phyloP scores from a whole-genome alignment of 768 basidiomycete genomes.

The Phlegmacium glaucopus region DNA sequence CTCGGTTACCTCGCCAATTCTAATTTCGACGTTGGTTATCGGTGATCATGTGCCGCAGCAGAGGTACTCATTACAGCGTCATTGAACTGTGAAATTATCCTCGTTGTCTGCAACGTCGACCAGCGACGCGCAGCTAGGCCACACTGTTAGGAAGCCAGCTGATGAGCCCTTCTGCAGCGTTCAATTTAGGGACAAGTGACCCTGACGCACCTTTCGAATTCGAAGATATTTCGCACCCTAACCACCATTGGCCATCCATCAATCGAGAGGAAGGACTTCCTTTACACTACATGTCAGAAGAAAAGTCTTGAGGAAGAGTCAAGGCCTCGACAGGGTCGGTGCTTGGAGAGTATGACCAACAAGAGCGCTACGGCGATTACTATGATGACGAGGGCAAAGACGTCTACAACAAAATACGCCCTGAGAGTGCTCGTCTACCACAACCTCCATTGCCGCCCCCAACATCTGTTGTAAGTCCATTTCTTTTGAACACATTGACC shows the following conservation, averaged over 20 bases:
- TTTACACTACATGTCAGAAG: slow-evolving; percentile 54
- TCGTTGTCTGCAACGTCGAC: too few relatives aligned
- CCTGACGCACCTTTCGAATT: slow-evolving; percentile 64
- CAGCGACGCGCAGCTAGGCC: too few relatives aligned
- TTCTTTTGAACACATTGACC: slow-evolving; percentile 95
- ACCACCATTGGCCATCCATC: too few relatives aligned
- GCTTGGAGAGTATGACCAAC: slow-evolving; percentile 19
- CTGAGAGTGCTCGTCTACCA: slow-evolving; percentile 58
- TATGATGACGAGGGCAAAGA: slow-evolving; percentile 52
- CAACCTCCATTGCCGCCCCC: slow-evolving; percentile 62
- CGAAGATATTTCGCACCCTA: too few relatives aligned
- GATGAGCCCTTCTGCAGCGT: slow-evolving; percentile 57
- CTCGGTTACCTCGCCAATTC: slow-evolving; percentile 3
- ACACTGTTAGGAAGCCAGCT: slow-evolving; percentile 29
- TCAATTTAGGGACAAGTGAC: slow-evolving; percentile 51
- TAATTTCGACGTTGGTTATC: too few relatives aligned
- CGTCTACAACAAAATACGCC: slow-evolving; percentile 46
- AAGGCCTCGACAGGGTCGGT: slow-evolving; percentile 19
- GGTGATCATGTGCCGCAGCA: too few relatives aligned
- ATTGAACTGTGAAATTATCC: too few relatives aligned
- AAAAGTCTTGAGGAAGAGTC: slow-evolving; percentile 59
- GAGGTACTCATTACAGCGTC: too few relatives aligned
- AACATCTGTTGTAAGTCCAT: slow-evolving; percentile 67
- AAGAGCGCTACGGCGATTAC: slow-evolving; percentile 25
- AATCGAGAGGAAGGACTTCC: slow-evolving; percentile 41